Evolutionary conservation across 2,329 filamentous ascomycete species (phyloP).

Genomic region (Verticillium isaacii): DNA sequence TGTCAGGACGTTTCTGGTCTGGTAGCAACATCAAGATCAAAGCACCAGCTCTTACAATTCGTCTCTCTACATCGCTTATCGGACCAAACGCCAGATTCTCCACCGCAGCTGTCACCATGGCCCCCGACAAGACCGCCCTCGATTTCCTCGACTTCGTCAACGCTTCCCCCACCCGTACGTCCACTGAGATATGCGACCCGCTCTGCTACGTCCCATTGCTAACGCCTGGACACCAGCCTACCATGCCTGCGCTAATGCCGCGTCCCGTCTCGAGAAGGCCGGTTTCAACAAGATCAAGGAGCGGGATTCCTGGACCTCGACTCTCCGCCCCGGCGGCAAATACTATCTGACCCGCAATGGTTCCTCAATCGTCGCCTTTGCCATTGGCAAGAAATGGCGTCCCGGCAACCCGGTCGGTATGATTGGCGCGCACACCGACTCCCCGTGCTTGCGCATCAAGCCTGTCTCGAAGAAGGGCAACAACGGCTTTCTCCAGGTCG

Average conservation of each 20-base stretch:
- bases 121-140: conserved; percentile 55
- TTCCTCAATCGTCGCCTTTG: conserved; percentile 89
- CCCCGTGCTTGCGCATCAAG: conserved; percentile 86
- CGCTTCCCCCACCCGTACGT: conserved; percentile 83
- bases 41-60: neutral
- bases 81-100: conserved; percentile 15
- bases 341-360: conserved; percentile 95
- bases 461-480: conserved; percentile 85
- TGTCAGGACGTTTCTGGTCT: conserved; percentile 7
- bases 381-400: conserved; percentile 85
- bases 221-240: conserved; percentile 59
- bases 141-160: conserved; percentile 95
- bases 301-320: conserved; percentile 80
- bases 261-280: conserved; percentile 70
- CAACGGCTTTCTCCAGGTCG: conserved; percentile 87
- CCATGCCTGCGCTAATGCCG: conserved; percentile 81
- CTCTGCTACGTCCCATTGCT: neutral
- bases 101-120: conserved; percentile 37
- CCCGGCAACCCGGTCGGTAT: conserved; percentile 88
- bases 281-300: conserved; percentile 89
- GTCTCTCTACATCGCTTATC: neutral
- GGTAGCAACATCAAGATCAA: conserved; percentile 5
- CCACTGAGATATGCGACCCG: neutral
- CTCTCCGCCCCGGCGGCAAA: conserved; percentile 79
- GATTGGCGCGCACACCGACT: conserved; percentile 95